phyloP scores from a whole-genome alignment of 1,139 yeast genomes.

The Saccharomyces hybrid region DNA sequence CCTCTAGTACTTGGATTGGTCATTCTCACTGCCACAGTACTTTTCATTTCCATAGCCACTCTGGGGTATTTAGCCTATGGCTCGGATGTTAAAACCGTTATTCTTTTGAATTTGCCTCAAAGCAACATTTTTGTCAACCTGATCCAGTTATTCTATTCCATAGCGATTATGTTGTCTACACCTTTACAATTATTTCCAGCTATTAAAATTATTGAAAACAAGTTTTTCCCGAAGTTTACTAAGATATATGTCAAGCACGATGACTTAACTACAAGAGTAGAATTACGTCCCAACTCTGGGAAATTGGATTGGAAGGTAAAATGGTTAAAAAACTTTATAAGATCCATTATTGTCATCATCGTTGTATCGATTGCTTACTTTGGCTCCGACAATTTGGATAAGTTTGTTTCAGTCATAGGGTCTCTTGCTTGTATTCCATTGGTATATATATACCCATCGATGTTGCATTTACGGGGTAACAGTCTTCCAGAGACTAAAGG shows the following conservation, averaged over 20 bases:
- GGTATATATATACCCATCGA: slow-evolving; percentile 77
- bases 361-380: slow-evolving; percentile 49
- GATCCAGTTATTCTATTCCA: slow-evolving; percentile 58
- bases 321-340: slow-evolving; percentile 58
- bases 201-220: slow-evolving; percentile 58
- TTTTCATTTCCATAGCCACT: slow-evolving; percentile 56
- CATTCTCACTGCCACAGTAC: slow-evolving; percentile 48
- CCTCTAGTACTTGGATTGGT: slow-evolving; percentile 56
- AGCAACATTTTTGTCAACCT: slow-evolving; percentile 51
- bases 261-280: slow-evolving; percentile 12
- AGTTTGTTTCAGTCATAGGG: slow-evolving; percentile 69
- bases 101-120: slow-evolving; percentile 65
- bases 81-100: slow-evolving; percentile 55
- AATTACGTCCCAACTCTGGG: slow-evolving; percentile 39
- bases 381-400: slow-evolving; percentile 62
- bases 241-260: slow-evolving; percentile 21
- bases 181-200: slow-evolving; percentile 76
- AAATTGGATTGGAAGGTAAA: slow-evolving; percentile 45
- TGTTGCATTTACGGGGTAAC: slow-evolving; percentile 46
- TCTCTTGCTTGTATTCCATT: slow-evolving; percentile 78
- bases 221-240: slow-evolving; percentile 40
- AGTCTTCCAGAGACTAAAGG: slow-evolving; percentile 25
- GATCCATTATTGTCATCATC: slow-evolving; percentile 44
- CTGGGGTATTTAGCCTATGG: slow-evolving; percentile 69
- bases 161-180: slow-evolving; percentile 66